Conservation (phyloP, 164 flowering plant species). For the Macadamia tetraphylla region DNA sequence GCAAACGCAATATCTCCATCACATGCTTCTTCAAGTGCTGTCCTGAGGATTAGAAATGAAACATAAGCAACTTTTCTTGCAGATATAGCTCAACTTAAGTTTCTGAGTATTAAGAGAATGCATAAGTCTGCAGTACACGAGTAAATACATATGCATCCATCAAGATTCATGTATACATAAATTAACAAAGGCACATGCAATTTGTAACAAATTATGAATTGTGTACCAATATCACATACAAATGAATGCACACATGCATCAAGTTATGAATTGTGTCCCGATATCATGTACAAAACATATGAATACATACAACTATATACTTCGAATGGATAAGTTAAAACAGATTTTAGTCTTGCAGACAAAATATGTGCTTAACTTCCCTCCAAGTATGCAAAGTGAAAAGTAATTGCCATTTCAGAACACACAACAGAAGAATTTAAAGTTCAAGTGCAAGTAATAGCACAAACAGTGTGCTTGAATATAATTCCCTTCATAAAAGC, state of each 20-base stretch:
- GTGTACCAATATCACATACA: neutral
- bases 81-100: neutral
- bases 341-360: too few species aligned
- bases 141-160: neutral
- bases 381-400: too few species aligned
- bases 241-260: neutral
- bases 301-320: too few species aligned
- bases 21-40: conserved; percentile 63
- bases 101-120: neutral
- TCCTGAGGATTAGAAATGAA: conserved; percentile 36
- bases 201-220: neutral
- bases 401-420: too few species aligned
- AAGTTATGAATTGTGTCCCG: too few species aligned
- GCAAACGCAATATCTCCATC: conserved; percentile 71
- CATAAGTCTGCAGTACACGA: neutral
- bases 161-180: neutral
- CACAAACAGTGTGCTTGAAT: too few species aligned
- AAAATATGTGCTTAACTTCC: too few species aligned
- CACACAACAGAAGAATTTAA: neutral
- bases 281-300: too few species aligned
- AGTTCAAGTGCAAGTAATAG: too few species aligned
- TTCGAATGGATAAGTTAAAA: too few species aligned
- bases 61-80: neutral
- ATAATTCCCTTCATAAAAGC: too few species aligned
- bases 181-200: neutral